These are phyloP conservation scores for Prunus mume DNA, from an alignment of 306 rosid genomes.

Conservation along the genomic window DNA sequence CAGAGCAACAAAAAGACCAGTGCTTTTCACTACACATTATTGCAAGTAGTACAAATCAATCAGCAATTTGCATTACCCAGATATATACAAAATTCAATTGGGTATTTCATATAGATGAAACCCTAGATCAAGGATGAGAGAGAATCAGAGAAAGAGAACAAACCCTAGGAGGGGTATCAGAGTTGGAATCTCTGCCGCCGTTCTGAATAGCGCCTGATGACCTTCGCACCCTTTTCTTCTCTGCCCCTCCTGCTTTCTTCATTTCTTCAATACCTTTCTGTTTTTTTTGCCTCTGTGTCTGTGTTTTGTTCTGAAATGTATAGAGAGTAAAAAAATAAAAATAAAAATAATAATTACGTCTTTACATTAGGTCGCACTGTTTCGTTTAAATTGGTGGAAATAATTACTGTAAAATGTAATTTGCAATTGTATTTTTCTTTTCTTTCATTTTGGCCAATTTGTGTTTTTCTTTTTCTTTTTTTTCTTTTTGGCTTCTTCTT, in stretches of 20 bases:
- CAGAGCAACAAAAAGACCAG: neutral
- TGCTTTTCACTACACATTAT: neutral
- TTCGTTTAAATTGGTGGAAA: neutral
- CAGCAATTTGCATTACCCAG: neutral
- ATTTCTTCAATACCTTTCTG: slow-evolving; percentile 25
- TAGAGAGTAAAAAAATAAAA: neutral
- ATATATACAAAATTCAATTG: neutral
- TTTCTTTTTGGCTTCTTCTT: too few species aligned
- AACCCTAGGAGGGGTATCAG: slow-evolving; percentile 88
- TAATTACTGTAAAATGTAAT: neutral
- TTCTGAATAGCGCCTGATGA: slow-evolving; percentile 62
- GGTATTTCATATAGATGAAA: neutral
- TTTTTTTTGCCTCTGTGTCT: neutral
- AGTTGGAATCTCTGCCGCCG: slow-evolving; percentile 70
- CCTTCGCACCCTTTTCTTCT: slow-evolving; percentile 92
- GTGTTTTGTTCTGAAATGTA: neutral
- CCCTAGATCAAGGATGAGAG: slow-evolving; percentile 41
- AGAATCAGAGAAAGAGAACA: slow-evolving; percentile 23
- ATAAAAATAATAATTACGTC: neutral
- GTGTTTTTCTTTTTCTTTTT: too few species aligned
- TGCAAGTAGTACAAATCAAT: neutral
- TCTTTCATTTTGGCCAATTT: too few species aligned
- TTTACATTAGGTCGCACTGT: neutral
- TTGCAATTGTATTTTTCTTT: neutral
- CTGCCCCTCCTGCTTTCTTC: slow-evolving; percentile 90